Base-by-base conservation (phyloP, 805 yeast species). In the Candida ipomoeae region DNA sequence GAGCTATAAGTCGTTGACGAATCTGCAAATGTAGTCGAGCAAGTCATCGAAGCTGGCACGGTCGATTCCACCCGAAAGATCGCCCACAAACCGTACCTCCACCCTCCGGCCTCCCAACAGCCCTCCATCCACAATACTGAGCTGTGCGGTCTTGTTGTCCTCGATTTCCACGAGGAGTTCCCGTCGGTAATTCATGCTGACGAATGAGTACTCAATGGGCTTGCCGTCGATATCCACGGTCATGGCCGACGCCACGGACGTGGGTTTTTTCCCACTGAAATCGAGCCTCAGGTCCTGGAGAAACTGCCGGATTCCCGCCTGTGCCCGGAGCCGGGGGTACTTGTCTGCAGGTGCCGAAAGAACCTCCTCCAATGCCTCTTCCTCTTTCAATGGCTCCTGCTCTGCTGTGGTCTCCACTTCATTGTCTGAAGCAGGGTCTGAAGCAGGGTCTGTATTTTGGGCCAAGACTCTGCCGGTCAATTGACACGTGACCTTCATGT, bases 81-180 rank as follows among this genome's bases (percentile, higher is more conserved):
- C 57, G n/a, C 59, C 62, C 32, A 58, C 46, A 31, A 58, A 49
- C 29, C 54, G 37, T 3, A 54, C 53, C 55, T 82, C 86, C 7
- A 69, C 53, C 23, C 71, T 65, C 50, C 82, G 67, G 1, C 86
- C 86, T 11, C 84, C 85, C 41, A 79, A 66, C 6, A 72, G 63
- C 3, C 85, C 86, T n/a, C 84, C 84, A 58, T 82, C 85, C 15
- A 78, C 65, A 15, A 72, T 60, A 39, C 75, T 68, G 48, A 71
- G 69, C 53, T 79, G 81, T 17, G 79, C 63, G 39, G 65, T 48
- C 15, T 62, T 59, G 40, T 60, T 61, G 14, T 66, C 70, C 13
- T 65, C 65, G 48, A 61, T 71, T n/a, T 62, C 53, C 49, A 79
- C 69, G 46, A 74, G 76, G 34, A 78, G 59, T 52, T 77, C 78